Percentiles rank a stretch among this genome's conserved stretches.
Conservation (phyloP, 305 asterid genomes). For the Solanum hybrid region DNA sequence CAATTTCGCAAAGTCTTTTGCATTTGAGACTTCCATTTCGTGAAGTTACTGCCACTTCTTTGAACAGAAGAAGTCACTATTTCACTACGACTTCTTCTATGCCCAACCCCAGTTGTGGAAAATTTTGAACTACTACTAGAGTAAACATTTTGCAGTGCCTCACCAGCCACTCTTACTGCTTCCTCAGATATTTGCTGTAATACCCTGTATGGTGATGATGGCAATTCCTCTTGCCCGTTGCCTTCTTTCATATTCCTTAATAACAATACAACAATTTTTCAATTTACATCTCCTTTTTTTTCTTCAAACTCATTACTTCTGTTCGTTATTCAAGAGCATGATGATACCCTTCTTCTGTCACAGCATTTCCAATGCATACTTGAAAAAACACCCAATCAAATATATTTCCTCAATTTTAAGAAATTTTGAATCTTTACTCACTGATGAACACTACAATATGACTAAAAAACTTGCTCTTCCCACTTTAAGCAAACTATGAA, state of each 20-base stretch:
- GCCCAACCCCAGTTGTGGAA: conserved; percentile 23
- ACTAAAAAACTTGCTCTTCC: background rate
- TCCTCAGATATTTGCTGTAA: conserved; percentile 45
- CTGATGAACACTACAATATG: background rate
- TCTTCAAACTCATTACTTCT: background rate
- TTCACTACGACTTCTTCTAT: conserved; percentile 70
- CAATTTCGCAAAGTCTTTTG: conserved; percentile 52
- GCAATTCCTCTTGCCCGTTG: conserved; percentile 30
- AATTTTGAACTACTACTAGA: conserved; percentile 19
- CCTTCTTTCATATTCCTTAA: conserved; percentile 14
- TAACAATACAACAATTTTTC: background rate
- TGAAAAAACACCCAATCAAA: background rate
- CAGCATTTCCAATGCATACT: background rate
- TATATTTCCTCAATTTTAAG: background rate
- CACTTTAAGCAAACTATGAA: background rate
- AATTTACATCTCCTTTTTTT: background rate
- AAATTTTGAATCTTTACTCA: background rate
- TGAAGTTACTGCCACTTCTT: conserved; percentile 34
- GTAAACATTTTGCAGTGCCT: conserved; percentile 38
- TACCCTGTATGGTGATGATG: conserved; percentile 46
- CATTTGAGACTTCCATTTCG: conserved; percentile 60
- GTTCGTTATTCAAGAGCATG: background rate
- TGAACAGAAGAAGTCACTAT: conserved; percentile 24
- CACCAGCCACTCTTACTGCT: conserved; percentile 54
- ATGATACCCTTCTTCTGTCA: background rate